phyloP scores from a whole-genome alignment of 192 early-diverging fungal genomes.

The Umbelopsis sp. region DNA sequence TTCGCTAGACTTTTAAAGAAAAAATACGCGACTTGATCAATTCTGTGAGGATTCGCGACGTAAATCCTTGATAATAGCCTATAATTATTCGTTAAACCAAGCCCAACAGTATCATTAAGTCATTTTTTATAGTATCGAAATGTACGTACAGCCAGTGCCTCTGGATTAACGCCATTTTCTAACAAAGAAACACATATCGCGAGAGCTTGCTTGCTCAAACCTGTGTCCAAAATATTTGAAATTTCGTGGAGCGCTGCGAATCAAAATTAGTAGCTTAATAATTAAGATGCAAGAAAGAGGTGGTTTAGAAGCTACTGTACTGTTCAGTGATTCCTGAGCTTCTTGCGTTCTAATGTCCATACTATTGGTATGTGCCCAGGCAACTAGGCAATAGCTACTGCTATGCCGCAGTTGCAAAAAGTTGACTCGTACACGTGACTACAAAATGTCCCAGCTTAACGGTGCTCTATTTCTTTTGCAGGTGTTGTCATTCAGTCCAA shows the following conservation, averaged over 20 bases:
- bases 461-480: background rate
- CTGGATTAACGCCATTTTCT: slow-evolving; percentile 29
- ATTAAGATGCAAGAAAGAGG: no score
- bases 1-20: background rate
- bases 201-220: slow-evolving; percentile 16
- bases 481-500: background rate
- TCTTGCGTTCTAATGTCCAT: slow-evolving; percentile 12
- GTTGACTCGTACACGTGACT: background rate
- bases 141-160: slow-evolving; percentile 23
- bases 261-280: background rate
- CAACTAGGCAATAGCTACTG: no score
- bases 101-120: background rate
- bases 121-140: no score
- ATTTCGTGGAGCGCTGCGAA: slow-evolving; percentile 21
- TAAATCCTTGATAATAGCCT: slow-evolving; percentile 35
- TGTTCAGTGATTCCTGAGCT: slow-evolving; percentile 13
- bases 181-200: slow-evolving; percentile 23
- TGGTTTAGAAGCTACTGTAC: background rate
- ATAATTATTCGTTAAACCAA: background rate
- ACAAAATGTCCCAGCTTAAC: no score
- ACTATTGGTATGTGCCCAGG: background rate
- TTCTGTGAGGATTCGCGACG: slow-evolving; percentile 3
- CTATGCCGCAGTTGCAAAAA: no score
- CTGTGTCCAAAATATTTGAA: slow-evolving; percentile 14
- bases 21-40: background rate